phyloP scores from a whole-genome alignment of 257 asterid species.

The Lithospermum erythrorhizon region DNA sequence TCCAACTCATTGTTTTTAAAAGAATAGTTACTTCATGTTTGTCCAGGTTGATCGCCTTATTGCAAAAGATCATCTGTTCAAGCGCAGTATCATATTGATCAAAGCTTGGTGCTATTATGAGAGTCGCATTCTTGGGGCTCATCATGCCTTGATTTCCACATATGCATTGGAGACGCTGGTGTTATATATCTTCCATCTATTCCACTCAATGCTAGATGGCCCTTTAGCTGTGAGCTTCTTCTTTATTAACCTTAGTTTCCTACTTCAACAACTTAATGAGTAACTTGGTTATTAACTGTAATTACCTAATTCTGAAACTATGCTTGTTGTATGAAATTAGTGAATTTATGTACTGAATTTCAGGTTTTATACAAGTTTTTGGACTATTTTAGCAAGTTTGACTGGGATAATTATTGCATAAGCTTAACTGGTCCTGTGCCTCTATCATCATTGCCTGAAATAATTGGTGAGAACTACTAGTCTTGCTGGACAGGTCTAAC shows the following conservation, averaged over 20 bases:
- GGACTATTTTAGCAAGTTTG: constrained; percentile 80
- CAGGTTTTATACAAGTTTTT: constrained; percentile 79
- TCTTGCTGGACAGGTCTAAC: constrained; percentile 6
- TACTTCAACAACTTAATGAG: neutral
- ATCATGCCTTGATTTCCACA: constrained; percentile 86
- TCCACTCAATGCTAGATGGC: constrained; percentile 66
- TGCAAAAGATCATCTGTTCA: constrained; percentile 72
- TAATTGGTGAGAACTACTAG: constrained; percentile 45
- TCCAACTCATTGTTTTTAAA: neutral
- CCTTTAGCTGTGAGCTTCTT: constrained; percentile 69
- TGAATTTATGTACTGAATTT: constrained; percentile 13
- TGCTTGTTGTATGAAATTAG: constrained; percentile 14
- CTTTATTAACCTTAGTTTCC: neutral
- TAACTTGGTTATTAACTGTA: neutral
- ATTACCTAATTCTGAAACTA: constrained; percentile 1
- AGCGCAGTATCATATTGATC: constrained; percentile 75
- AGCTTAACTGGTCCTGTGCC: constrained; percentile 67
- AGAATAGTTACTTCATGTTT: constrained; percentile 4
- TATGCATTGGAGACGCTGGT: constrained; percentile 92
- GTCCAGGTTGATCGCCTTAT: constrained; percentile 73
- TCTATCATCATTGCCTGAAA: constrained; percentile 52
- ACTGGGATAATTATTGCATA: constrained; percentile 69
- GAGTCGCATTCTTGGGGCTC: constrained; percentile 90
- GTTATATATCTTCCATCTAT: constrained; percentile 73
- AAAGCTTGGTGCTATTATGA: constrained; percentile 98